Evolutionary conservation across 1,284 basidiomycete genomes (phyloP), one percentile per base, ranked within the genome.

Genomic region (Rhodotorula sp.): DNA sequence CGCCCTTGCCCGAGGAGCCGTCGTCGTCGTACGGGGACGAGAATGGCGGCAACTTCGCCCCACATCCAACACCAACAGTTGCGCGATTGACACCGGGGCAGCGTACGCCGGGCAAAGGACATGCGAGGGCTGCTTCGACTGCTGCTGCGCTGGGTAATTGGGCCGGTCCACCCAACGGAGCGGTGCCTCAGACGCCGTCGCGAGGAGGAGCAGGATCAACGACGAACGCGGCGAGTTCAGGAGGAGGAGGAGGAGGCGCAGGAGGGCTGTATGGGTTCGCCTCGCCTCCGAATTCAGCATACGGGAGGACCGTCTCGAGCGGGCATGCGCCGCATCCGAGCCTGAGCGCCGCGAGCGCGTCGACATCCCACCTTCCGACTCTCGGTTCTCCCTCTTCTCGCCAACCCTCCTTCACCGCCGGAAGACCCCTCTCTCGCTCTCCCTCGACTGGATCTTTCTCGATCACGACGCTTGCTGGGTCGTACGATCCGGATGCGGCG

Each of bases 51-150:
- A 29, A 29, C 26, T 15, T 29, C 54, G 47, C 61, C 51, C 84
- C 87, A 31, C 79, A 72, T 20, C 69, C 80, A 47, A 78, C 83
- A 47, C 78, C 83, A n/a, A 82, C 81, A 58, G 80, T 83, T 0
- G 89, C n/a, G 31, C 49, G 29, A 6, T 47, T 75, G 34, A 52
- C 51, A 52, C 18, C 54, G 54, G 26, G n/a, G 14, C 26, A 16
- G n/a, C 39, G 21, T 46, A 56, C 43, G 58, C 58, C n/a, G 20
- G 43, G 10, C 12, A 43, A 43, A 14, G 58, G 58, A 90, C 80
- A 88, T 85, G 79, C 86, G 89, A 18, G 86, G 86, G 18, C 87
- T 0, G 89, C 91, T 79, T 91, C 0, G 87, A 91, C 76, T 90
- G 88, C 79, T 90, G 88, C 79, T 89, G 88, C 65, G 89, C 5